Conservation (phyloP, 257 asterid genomes). For the Thymus quinquecostatus region DNA sequence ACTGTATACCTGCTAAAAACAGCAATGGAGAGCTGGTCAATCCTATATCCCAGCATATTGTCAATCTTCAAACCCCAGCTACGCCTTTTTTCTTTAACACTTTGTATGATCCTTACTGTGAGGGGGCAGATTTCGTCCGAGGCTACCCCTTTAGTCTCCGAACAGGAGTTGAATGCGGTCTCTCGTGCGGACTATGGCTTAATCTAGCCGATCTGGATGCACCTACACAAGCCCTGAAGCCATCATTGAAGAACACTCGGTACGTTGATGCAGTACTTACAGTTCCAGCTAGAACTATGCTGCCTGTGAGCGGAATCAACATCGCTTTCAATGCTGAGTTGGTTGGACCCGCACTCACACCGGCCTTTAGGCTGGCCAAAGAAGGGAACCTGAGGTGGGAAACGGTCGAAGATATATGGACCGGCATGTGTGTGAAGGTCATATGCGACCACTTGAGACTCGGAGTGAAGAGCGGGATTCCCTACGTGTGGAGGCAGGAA, state of each 20-base stretch:
- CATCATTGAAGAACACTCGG: constrained; percentile 57
- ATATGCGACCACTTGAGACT: constrained; percentile 77
- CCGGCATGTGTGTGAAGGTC: constrained; percentile 87
- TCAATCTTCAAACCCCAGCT: constrained; percentile 80
- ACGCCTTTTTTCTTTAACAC: constrained; percentile 95
- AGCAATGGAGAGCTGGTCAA: constrained; percentile 48
- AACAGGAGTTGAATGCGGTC: constrained; percentile 79
- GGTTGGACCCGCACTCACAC: constrained; percentile 82
- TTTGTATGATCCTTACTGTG: constrained; percentile 73
- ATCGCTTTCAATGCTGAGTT: constrained; percentile 67
- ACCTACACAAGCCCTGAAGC: constrained; percentile 90
- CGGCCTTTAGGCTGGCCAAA: constrained; percentile 72
- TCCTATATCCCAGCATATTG: constrained; percentile 68
- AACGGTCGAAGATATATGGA: constrained; percentile 88
- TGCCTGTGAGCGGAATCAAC: constrained; percentile 88
- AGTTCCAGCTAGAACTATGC: constrained; percentile 65
- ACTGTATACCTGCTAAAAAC: constrained; percentile 78
- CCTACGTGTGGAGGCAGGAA: constrained; percentile 89
- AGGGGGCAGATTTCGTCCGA: constrained; percentile 90
- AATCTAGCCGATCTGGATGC: constrained; percentile 90
- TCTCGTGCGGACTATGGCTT: constrained; percentile 93
- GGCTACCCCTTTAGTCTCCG: constrained; percentile 96
- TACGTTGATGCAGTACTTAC: constrained; percentile 91
- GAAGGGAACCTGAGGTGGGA: constrained; percentile 96
- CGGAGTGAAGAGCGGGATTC: constrained; percentile 90